Evolutionary conservation across 768 basidiomycete species (phyloP), one percentile per base, ranked within the genome.

Genomic region (Lactifluus echinatus): DNA sequence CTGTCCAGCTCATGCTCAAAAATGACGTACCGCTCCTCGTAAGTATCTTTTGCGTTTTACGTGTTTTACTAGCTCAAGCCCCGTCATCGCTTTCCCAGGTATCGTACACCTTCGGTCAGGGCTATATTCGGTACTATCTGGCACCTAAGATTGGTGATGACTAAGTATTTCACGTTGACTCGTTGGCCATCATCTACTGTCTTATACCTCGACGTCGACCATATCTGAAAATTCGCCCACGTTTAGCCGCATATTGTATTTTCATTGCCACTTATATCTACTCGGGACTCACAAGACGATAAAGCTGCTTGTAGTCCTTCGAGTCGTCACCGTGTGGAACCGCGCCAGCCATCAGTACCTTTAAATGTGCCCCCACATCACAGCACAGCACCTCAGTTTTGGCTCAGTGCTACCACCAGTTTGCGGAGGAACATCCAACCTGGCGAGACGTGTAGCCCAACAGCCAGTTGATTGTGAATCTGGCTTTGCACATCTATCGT

Each of bases 121-220:
- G 94, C 1, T 77, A 80, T 64, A 90, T 98, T 69, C 82, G 87
- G 60, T 98, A 95, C 78, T 98, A 93, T 77, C 80, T 98, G 53
- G 94, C 94, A 43, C 94, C 94, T 23, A 97, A 97, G 76, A 93
- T 93, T 59, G 87, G 88, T 31, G 89, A 93, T 64, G 89, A 93
- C 56, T 90, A 66, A 74, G 17, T 6, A 21, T 19, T 33, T 4
- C 31, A n/a, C n/a, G n/a, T n/a, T n/a, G n/a, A n/a, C n/a, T n/a
- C 26, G 33, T 21, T 45, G 23, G 21, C 11, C n/a, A 21, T 23
- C 12, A 31, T 2, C 23, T 19, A 14, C n/a, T 12, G 10, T 46
- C 10, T 26, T 54, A 36, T n/a, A 21, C 48, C 23, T 26, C 11
- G 37, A 21, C 21, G 19, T 37, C 31, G 23, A 21, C 26, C 43